Percentiles rank a stretch among this genome's conserved stretches.
These are phyloP conservation scores for Nicotiana tomentosiformis DNA, from an alignment of 257 asterid genomes.

Conservation along the genomic window DNA sequence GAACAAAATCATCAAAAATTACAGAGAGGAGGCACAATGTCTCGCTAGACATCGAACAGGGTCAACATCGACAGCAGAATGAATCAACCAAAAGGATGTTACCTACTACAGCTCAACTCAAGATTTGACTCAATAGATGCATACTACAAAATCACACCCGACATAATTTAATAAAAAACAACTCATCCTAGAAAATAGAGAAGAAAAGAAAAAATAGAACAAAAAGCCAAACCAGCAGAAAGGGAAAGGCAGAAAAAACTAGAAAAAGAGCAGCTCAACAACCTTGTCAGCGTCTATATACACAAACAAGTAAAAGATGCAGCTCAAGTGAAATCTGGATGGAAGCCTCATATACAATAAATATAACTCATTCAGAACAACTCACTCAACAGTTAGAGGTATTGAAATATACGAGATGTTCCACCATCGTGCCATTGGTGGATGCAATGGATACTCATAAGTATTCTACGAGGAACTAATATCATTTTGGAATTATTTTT, in stretches of 20 bases:
- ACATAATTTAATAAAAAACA: neutral
- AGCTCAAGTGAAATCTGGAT: neutral
- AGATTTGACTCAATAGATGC: neutral
- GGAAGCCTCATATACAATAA: neutral
- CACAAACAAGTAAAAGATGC: neutral
- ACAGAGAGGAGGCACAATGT: neutral
- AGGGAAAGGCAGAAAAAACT: neutral
- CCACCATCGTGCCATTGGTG: neutral
- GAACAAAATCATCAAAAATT: neutral
- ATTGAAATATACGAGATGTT: neutral
- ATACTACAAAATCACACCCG: neutral
- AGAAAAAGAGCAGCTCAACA: neutral
- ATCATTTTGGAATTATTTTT: neutral
- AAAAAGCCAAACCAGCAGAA: neutral
- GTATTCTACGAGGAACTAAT: neutral
- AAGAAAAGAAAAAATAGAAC: neutral
- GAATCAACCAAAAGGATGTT: neutral
- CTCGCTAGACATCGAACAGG: neutral
- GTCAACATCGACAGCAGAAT: neutral
- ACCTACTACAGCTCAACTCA: neutral
- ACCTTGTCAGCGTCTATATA: neutral
- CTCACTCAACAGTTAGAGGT: neutral
- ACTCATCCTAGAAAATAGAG: neutral
- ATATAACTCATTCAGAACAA: neutral
- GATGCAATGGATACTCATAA: neutral